Evolutionary conservation across 1,284 basidiomycete genomes (phyloP).

Genomic region (Peniophora sp.): DNA sequence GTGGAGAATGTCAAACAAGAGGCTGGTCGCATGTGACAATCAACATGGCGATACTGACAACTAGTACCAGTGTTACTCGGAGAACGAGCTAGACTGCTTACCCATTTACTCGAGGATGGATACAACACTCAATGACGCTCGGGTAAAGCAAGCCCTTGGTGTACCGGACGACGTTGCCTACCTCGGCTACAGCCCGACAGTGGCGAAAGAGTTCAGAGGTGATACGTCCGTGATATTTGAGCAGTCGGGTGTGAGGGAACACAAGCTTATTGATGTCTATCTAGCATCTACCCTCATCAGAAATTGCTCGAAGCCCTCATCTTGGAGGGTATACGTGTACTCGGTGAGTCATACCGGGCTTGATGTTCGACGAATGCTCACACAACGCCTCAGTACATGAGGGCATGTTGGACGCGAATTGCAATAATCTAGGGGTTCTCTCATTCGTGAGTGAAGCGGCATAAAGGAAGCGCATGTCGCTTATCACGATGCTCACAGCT

Average conservation of each 20-base stretch:
- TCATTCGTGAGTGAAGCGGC: conserved; percentile 7
- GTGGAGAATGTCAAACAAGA: neutral
- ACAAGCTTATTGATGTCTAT: neutral
- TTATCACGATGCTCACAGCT: neutral
- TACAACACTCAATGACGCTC: conserved; percentile 14
- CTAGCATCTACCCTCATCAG: conserved; percentile 7
- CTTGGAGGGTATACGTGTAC: conserved; percentile 18
- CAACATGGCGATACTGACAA: neutral
- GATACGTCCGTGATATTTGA: neutral
- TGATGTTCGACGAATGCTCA: neutral
- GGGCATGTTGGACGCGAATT: conserved; percentile 23
- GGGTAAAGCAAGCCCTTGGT: conserved; percentile 15
- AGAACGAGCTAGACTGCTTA: conserved; percentile 8
- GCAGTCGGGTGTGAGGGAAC: neutral
- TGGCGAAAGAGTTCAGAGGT: conserved; percentile 7
- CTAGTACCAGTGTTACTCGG: neutral
- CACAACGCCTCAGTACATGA: conserved; percentile 14
- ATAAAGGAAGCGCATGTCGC: neutral
- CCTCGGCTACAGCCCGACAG: conserved; percentile 7
- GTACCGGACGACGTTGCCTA: conserved; percentile 9
- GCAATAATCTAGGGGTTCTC: conserved; percentile 20
- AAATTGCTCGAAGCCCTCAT: conserved; percentile 19
- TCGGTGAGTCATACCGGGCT: conserved; percentile 15
- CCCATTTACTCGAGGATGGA: conserved; percentile 15
- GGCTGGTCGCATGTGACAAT: neutral